Percentiles rank a stretch among this genome's conserved stretches.
Evolutionary conservation across 1,284 basidiomycete genomes (phyloP).

Genomic region (Melampsora larici-populina): DNA sequence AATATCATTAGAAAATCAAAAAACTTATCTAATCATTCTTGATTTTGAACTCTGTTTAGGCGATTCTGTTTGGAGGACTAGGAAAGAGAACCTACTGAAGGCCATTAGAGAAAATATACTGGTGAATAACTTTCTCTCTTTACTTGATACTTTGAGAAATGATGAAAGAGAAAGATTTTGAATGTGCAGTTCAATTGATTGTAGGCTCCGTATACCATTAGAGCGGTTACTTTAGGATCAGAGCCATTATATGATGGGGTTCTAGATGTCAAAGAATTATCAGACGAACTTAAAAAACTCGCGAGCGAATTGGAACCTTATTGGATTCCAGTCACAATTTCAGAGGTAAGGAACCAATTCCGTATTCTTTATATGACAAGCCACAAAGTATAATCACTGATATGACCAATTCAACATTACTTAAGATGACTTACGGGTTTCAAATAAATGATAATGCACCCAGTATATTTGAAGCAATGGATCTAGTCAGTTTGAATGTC

Average conservation of each 20-base stretch:
- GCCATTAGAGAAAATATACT: slow-evolving; percentile 62
- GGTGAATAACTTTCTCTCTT: not conserved
- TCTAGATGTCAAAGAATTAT: slow-evolving; percentile 59
- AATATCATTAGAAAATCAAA: no score
- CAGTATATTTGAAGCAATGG: slow-evolving; percentile 63
- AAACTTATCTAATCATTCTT: not conserved
- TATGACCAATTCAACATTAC: not conserved
- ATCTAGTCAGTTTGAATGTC: slow-evolving; percentile 67
- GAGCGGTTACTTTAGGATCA: slow-evolving; percentile 67
- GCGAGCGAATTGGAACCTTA: slow-evolving; percentile 52
- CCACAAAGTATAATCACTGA: no score
- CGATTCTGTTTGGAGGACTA: slow-evolving; percentile 60
- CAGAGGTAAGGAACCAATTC: not conserved
- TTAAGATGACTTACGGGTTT: slow-evolving; percentile 50
- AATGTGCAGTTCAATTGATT: not conserved
- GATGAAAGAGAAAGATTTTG: not conserved
- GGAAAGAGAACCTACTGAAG: slow-evolving; percentile 61
- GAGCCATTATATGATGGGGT: slow-evolving; percentile 68
- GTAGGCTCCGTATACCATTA: slow-evolving; percentile 66
- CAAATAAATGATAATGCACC: slow-evolving; percentile 15
- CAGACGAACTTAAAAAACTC: slow-evolving; percentile 60
- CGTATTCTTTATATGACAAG: not conserved
- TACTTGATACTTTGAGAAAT: not conserved
- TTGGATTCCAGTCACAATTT: slow-evolving; percentile 12
- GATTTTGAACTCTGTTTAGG: not conserved